Percentiles rank a stretch among this genome's conserved stretches.
Conservation (phyloP, 257 asterid species). For the Nicotiana sylvestris region DNA sequence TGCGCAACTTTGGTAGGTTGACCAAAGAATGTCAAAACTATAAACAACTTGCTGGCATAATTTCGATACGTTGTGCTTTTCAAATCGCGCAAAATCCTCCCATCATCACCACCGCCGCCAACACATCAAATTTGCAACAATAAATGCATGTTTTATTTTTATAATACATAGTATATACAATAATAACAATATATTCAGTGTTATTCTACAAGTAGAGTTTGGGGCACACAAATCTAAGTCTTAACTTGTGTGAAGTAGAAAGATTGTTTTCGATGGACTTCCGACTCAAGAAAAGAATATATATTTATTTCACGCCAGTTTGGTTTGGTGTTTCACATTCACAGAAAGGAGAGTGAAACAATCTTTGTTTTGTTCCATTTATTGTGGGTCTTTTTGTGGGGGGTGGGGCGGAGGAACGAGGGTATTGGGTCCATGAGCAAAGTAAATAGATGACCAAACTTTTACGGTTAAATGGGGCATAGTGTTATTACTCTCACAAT, state of each 20-base stretch:
- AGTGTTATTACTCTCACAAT: neutral
- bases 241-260: too few species aligned
- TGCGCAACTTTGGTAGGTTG: conserved; percentile 27
- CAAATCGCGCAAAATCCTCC: neutral
- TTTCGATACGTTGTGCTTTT: conserved; percentile 3
- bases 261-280: accelerated
- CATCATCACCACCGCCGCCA: neutral
- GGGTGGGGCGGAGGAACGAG: neutral
- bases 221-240: accelerated
- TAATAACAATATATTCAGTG: too few species aligned
- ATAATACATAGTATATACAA: too few species aligned
- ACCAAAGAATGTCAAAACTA: conserved; percentile 31
- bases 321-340: neutral
- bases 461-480: neutral
- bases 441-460: neutral
- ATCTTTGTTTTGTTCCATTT: neutral
- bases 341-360: neutral
- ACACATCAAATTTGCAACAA: too few species aligned
- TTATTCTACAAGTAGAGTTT: accelerated
- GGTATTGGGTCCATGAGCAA: neutral
- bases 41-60: conserved; percentile 17
- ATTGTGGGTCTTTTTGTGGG: neutral
- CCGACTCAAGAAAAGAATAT: too few species aligned
- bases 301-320: too few species aligned
- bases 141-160: too few species aligned